Evolutionary conservation across 305 asterid genomes (phyloP).

Genomic region (Withania somnifera): DNA sequence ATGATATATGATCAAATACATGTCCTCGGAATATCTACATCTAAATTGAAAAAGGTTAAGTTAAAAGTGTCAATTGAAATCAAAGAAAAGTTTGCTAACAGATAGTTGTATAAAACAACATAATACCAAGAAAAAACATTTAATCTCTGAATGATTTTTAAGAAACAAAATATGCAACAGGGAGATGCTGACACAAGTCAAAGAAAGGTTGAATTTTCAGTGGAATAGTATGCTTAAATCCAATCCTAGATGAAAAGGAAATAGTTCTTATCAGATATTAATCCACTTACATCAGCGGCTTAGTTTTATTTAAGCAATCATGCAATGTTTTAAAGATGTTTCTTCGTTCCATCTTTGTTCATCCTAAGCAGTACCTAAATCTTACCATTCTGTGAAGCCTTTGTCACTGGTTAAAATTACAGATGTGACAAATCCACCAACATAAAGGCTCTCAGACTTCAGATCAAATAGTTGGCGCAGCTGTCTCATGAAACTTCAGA

Average conservation of each 20-base stretch:
- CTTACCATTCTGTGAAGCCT: conserved; percentile 93
- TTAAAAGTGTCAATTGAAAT: not conserved
- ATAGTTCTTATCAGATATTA: not conserved
- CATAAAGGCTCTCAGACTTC: conserved; percentile 46
- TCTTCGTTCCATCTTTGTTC: conserved; percentile 2
- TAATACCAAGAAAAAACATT: not conserved
- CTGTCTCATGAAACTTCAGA: conserved; percentile 84
- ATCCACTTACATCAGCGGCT: not conserved
- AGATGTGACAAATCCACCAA: conserved; percentile 42
- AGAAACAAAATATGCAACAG: not conserved
- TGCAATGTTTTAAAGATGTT: not conserved
- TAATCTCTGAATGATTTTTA: not conserved
- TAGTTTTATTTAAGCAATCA: not conserved
- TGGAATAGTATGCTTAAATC: not conserved
- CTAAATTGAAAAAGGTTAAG: not conserved
- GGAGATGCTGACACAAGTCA: not conserved
- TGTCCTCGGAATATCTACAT: not conserved
- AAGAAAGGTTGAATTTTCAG: not conserved
- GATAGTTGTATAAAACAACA: not conserved
- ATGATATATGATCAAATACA: not conserved
- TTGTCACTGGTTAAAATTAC: conserved; percentile 58
- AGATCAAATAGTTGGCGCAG: conserved; percentile 87
- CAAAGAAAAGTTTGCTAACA: not conserved
- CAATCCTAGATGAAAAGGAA: not conserved
- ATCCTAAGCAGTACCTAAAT: conserved; percentile 25